Conservation (phyloP, 2,329 filamentous ascomycete genomes). For the Magnaporthales sp. region DNA sequence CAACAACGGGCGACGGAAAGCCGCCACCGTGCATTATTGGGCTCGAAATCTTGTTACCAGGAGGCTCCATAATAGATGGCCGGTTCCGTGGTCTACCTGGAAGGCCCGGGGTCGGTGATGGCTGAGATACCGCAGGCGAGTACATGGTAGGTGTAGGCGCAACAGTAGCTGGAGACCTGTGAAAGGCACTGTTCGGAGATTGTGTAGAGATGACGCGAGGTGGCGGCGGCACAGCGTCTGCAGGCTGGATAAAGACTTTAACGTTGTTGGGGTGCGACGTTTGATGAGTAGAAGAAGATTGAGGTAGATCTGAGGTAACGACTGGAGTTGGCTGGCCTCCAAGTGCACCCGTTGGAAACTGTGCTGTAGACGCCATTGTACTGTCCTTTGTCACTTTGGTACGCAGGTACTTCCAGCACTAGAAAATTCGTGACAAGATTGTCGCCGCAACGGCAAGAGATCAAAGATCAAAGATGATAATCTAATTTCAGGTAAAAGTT, state of each 20-base stretch:
- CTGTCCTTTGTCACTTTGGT: background rate
- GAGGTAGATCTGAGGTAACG: background rate
- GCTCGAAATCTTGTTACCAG: constrained; percentile 10
- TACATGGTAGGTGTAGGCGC: background rate
- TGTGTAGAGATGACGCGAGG: background rate
- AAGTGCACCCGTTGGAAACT: background rate
- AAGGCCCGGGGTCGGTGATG: background rate
- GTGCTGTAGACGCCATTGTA: background rate
- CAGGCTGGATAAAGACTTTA: background rate
- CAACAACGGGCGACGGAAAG: constrained; percentile 25
- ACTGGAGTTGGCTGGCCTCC: background rate
- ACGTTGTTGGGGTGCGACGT: background rate
- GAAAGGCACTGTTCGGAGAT: background rate
- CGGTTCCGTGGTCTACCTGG: constrained; percentile 8
- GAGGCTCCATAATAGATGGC: constrained; percentile 21
- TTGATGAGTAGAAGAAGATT: too few species aligned
- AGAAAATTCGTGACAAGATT: background rate
- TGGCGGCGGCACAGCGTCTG: background rate
- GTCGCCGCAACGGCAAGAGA: background rate
- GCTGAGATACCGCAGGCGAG: background rate
- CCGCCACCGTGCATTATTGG: constrained; percentile 8
- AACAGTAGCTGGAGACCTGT: background rate
- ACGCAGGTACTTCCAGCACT: background rate
- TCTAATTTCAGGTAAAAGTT: background rate
- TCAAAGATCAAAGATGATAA: background rate